A percentile compares a stretch with the other conserved stretches of the same genome.
These are phyloP conservation scores for Xerocomellus chrysenteron DNA, from an alignment of 768 basidiomycete species.

Conservation along the genomic window DNA sequence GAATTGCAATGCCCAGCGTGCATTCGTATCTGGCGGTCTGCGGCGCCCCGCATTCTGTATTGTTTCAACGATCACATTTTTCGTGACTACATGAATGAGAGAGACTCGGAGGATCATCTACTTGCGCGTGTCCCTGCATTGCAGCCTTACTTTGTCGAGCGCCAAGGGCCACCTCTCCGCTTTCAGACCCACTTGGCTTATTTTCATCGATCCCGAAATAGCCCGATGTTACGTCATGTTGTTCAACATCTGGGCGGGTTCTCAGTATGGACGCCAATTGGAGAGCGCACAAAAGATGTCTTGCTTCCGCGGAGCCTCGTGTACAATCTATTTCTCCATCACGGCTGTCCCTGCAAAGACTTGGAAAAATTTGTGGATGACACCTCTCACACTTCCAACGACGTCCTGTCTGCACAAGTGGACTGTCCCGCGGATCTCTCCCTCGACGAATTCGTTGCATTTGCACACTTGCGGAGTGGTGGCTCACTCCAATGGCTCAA, in stretches of 20 bases:
- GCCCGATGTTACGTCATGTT: neutral
- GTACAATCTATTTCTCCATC: too few species aligned
- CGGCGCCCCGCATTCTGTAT: slow-evolving; percentile 32
- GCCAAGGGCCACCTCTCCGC: neutral
- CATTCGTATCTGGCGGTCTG: slow-evolving; percentile 40
- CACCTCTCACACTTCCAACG: neutral
- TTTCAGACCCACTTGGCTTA: neutral
- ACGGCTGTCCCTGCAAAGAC: too few species aligned
- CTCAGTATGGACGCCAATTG: too few species aligned
- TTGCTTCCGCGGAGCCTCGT: too few species aligned
- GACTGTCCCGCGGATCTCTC: neutral
- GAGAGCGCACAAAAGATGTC: too few species aligned
- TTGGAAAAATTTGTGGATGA: too few species aligned
- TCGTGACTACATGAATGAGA: too few species aligned
- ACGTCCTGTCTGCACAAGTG: neutral
- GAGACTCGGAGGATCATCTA: neutral
- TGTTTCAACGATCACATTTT: too few species aligned
- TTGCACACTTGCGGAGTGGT: neutral
- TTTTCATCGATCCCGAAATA: neutral
- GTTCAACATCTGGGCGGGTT: too few species aligned
- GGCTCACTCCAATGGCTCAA: neutral
- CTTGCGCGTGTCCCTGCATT: neutral
- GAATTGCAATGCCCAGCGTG: slow-evolving; percentile 37
- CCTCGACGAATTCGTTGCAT: neutral
- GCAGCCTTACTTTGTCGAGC: neutral